Percentiles rank a stretch among this genome's conserved stretches.
These are phyloP conservation scores for Juncus inflexus DNA, from an alignment of 176 grass and related monocot genomes.

Conservation along the genomic window DNA sequence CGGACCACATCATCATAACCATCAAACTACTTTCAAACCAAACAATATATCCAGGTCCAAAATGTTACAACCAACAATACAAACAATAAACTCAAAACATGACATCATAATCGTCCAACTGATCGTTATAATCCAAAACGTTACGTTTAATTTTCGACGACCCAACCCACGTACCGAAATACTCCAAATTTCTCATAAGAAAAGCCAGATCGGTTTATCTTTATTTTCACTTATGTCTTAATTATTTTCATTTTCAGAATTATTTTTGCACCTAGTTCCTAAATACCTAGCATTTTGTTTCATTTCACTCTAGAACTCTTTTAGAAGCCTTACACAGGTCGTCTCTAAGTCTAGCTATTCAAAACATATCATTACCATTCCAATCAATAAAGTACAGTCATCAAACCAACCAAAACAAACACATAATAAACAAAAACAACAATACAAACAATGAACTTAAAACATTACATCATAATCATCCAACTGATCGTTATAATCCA, in stretches of 20 bases:
- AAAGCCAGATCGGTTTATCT: constrained; percentile 71
- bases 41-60: constrained; percentile 10
- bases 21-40: not conserved
- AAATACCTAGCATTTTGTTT: no score
- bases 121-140: constrained; percentile 54
- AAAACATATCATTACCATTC: no score
- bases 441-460: constrained; percentile 7
- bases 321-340: no score
- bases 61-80: constrained; percentile 8
- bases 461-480: constrained; percentile 69
- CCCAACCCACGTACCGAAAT: constrained; percentile 89
- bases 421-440: no score
- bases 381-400: no score
- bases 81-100: constrained; percentile 26
- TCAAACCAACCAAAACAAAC: no score
- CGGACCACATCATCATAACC: no score
- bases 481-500: constrained; percentile 55
- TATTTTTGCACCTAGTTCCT: no score
- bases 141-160: constrained; percentile 79
- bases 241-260: no score
- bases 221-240: no score
- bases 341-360: no score
- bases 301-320: no score
- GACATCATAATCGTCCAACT: constrained; percentile 64
- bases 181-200: constrained; percentile 91